A percentile compares a stretch with the other conserved stretches of the same genome.
Conservation (phyloP, 352 stramenopile species). For the Lagenidium sp. region DNA sequence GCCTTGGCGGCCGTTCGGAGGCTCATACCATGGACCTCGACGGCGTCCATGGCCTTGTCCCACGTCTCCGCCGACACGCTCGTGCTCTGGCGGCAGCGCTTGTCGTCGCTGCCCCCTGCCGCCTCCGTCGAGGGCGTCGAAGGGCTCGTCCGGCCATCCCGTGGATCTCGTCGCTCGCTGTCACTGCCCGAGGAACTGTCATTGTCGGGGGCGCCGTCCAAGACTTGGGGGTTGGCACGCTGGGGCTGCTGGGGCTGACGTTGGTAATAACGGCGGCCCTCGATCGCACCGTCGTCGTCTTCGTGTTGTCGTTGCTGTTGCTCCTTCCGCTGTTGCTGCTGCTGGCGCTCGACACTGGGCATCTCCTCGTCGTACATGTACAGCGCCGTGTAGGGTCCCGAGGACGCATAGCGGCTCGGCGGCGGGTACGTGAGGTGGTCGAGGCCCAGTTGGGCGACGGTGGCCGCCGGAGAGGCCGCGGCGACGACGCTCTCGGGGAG, state of each 20-base stretch:
- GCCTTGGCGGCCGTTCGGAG: conserved; percentile 48
- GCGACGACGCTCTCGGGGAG: conserved; percentile 2
- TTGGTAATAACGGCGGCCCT: no score
- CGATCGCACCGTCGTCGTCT: no score
- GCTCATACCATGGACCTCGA: conserved; percentile 62
- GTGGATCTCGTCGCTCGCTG: no score
- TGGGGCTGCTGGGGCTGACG: no score
- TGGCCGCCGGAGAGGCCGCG: background rate
- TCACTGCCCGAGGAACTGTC: conserved; percentile 21
- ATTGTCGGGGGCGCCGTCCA: conserved; percentile 4
- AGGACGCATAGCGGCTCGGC: background rate
- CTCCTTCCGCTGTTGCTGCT: no score
- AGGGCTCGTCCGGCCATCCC: conserved; percentile 8
- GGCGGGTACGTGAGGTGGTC: conserved; percentile 1
- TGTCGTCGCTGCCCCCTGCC: conserved; percentile 12
- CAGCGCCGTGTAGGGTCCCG: background rate
- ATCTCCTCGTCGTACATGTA: background rate
- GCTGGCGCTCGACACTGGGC: background rate
- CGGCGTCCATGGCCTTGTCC: conserved; percentile 56
- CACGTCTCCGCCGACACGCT: conserved; percentile 47
- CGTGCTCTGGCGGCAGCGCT: conserved; percentile 44
- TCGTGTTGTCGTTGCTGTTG: no score
- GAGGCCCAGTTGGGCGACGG: background rate
- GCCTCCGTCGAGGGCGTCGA: conserved; percentile 5
- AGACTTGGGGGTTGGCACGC: conserved; percentile 1